Conservation (phyloP, 2,329 filamentous ascomycete species). For the Emergomyces pasteurianus region DNA sequence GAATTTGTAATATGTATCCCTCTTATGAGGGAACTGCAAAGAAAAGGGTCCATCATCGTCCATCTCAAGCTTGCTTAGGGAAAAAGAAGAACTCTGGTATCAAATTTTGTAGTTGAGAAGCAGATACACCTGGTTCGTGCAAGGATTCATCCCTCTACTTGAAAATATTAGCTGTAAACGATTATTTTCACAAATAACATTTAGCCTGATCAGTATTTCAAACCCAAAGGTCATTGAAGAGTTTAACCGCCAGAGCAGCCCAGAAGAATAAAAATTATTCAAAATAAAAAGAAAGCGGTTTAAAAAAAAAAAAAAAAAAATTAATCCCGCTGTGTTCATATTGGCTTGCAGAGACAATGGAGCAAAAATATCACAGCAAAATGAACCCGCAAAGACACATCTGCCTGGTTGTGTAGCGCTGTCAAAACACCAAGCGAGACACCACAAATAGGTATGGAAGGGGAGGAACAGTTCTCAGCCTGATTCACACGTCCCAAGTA, state of each 20-base stretch:
- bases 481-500: not conserved
- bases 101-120: not conserved
- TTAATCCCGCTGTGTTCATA: not conserved
- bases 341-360: not conserved
- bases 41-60: not conserved
- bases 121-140: not conserved
- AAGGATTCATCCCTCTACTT: not conserved
- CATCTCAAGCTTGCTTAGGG: no score
- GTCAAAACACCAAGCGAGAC: not conserved
- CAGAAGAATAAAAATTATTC: not conserved
- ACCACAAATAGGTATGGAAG: not conserved
- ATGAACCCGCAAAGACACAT: not conserved
- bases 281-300: not conserved
- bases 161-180: not conserved
- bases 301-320: not conserved
- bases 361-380: not conserved
- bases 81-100: not conserved
- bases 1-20: not conserved
- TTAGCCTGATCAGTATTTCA: no score
- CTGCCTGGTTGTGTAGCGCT: not conserved
- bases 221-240: not conserved
- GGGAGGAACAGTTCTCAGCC: not conserved
- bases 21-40: not conserved
- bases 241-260: not conserved
- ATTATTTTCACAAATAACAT: no score